Evolutionary conservation across 768 basidiomycete genomes (phyloP).

Genomic region (Sarcodon aspratus): DNA sequence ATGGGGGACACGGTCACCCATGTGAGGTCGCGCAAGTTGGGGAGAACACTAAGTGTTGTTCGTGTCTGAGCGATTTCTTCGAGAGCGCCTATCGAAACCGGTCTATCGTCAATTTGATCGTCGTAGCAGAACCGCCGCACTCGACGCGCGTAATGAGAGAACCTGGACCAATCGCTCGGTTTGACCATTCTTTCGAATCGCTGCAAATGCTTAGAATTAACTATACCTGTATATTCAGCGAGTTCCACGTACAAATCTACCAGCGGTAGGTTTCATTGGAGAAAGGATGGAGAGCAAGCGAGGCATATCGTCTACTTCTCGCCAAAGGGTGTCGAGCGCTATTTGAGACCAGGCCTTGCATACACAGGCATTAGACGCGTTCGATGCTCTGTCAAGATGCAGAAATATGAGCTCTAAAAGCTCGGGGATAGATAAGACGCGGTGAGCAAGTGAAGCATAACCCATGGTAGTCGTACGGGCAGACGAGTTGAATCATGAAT

Average conservation of each 20-base stretch:
- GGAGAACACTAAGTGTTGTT: slow-evolving; percentile 38
- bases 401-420: slow-evolving; percentile 45
- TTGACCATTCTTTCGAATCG: slow-evolving; percentile 23
- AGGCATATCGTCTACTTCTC: slow-evolving; percentile 32
- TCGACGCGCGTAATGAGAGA: slow-evolving; percentile 32
- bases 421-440: slow-evolving; percentile 45
- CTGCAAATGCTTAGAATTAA: slow-evolving; percentile 1
- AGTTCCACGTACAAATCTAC: not conserved
- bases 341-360: slow-evolving; percentile 50
- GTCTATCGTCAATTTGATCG: slow-evolving; percentile 7
- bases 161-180: slow-evolving; percentile 41
- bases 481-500: too few species aligned
- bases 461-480: not conserved
- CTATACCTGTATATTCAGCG: not conserved
- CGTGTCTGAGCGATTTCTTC: slow-evolving; percentile 50
- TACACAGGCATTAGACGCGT: slow-evolving; percentile 36
- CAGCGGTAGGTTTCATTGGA: slow-evolving; percentile 21
- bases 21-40: slow-evolving; percentile 37
- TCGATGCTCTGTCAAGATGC: slow-evolving; percentile 28
- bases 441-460: slow-evolving; percentile 13
- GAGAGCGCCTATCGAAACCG: slow-evolving; percentile 21
- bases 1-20: slow-evolving; percentile 26
- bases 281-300: slow-evolving; percentile 37
- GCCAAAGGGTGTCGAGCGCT: slow-evolving; percentile 49
- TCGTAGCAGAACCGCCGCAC: slow-evolving; percentile 13